Conservation (phyloP, 495 filamentous ascomycete genomes). For the Emericellopsis terricola region DNA sequence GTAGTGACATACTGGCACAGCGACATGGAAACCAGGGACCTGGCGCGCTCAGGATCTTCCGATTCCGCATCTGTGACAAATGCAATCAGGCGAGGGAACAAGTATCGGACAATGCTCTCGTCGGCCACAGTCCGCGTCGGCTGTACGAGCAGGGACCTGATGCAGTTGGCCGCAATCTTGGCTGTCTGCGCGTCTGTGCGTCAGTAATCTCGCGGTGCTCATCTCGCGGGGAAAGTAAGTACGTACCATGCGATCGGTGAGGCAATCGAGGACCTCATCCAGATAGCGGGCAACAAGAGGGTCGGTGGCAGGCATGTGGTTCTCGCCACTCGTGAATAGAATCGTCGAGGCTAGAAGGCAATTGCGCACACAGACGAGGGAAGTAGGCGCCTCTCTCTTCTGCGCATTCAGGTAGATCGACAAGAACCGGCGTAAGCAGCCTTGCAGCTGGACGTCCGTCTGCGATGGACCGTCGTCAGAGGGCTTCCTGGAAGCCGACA, state of each 20-base stretch:
- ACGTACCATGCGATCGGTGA: constrained; percentile 54
- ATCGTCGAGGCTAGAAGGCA: constrained; percentile 76
- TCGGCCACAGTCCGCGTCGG: constrained; percentile 45
- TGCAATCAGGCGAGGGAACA: constrained; percentile 57
- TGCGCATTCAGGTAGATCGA: constrained; percentile 69
- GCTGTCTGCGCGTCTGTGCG: constrained; percentile 56
- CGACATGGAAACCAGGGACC: constrained; percentile 48
- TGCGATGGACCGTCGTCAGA: constrained; percentile 15
- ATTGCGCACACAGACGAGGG: constrained; percentile 81
- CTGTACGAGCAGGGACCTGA: constrained; percentile 59
- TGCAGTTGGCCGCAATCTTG: constrained; percentile 75
- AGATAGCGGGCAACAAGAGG: constrained; percentile 49
- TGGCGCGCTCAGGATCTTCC: constrained; percentile 58
- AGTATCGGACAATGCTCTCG: constrained; percentile 50
- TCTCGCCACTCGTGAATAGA: constrained; percentile 62
- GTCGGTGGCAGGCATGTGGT: constrained; percentile 53
- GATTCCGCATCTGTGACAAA: constrained; percentile 51
- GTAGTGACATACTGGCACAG: constrained; percentile 50
- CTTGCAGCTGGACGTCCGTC: constrained; percentile 36
- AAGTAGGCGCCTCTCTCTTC: constrained; percentile 61
- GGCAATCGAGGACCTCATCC: constrained; percentile 64
- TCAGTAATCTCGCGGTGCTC: too few relatives aligned
- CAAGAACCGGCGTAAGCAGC: constrained; percentile 61
- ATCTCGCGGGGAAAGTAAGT: too few relatives aligned
- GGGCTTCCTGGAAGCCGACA: constrained; percentile 29